Base-by-base conservation (phyloP, 1,139 yeast genomes). In the Geotrichum histeridarum region DNA sequence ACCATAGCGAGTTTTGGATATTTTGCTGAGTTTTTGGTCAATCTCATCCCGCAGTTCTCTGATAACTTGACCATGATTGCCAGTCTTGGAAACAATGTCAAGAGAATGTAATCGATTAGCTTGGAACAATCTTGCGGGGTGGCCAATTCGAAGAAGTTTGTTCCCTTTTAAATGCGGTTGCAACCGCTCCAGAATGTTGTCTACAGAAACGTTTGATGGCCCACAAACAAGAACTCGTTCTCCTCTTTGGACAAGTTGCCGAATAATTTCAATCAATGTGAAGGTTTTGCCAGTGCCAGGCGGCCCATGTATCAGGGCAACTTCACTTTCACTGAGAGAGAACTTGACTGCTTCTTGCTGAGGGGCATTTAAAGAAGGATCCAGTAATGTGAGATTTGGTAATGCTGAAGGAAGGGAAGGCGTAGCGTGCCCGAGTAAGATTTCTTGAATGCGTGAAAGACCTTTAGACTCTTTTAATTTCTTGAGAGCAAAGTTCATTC, bases 151-250 rank as follows among this genome's bases (percentile, higher is more conserved):
- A 5, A 93, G 74, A 31, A 93, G 70, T 57, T 81, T 70, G 50
- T 76, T 77, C 8, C 79, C 82, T 1, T 80, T 78, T 30, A 78
- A 63, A 5, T 70, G 72, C 12, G 71, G 69, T n/a, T 83, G 77
- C 30, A 91, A 70, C 57, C 97, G 74, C 66, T 91, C 98, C 50
- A 90, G 70, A 33, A 93, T 86, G 0, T 95, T 93, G 68, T 93
- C 98, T 0, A 90, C 96, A 0, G 97, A 83, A n/a, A 90, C 84
- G 66, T 93, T 93, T 0, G 98, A 91, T 0, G 98, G 96, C 0
- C 97, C 98, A 71, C 98, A 91, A 0, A 93, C 94, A 42, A 93
- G 73, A 0, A 93, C 84, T 51, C 93, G 74, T 61, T 86, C 83
- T 8, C 83, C 82, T 12, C 72, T 72, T 14, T 73, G 74, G 0